Conservation (phyloP, 208 protist genomes). For the Vickermania ingenoplastis region DNA sequence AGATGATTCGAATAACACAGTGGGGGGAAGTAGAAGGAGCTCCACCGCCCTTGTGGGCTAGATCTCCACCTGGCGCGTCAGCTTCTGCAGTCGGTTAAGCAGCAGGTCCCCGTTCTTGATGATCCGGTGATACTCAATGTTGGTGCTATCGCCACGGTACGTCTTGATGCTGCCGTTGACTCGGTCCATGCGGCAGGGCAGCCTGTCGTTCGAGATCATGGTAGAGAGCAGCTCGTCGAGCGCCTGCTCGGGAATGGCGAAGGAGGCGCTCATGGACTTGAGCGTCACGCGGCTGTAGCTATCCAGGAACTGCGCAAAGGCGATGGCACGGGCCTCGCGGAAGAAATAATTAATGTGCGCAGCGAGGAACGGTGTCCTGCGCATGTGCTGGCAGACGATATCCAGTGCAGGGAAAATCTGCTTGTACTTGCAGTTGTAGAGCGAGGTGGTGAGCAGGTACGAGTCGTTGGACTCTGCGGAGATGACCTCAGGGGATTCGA, state of each 20-base stretch:
- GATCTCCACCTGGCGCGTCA: slow-evolving; percentile 95
- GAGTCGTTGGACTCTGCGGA: slow-evolving; percentile 86
- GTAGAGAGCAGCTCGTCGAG: slow-evolving; percentile 93
- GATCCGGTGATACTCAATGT: slow-evolving; percentile 94
- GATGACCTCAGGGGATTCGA: slow-evolving; percentile 89
- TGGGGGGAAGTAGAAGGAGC: no score
- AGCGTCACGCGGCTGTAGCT: slow-evolving; percentile 97
- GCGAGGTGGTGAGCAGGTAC: slow-evolving; percentile 80
- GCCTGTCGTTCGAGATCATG: slow-evolving; percentile 94
- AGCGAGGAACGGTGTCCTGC: slow-evolving; percentile 88
- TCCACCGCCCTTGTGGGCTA: no score
- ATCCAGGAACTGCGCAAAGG: slow-evolving; percentile 98
- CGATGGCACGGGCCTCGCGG: slow-evolving; percentile 94
- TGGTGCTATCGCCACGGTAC: slow-evolving; percentile 93
- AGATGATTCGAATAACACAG: no score
- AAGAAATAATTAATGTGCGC: slow-evolving; percentile 94
- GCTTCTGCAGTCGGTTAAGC: slow-evolving; percentile 98
- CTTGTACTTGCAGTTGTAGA: slow-evolving; percentile 95
- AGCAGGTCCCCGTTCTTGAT: slow-evolving; percentile 96
- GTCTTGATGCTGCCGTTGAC: slow-evolving; percentile 95
- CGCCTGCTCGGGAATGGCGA: slow-evolving; percentile 88
- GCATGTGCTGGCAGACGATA: slow-evolving; percentile 85
- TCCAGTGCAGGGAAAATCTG: slow-evolving; percentile 91
- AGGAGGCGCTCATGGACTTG: slow-evolving; percentile 92
- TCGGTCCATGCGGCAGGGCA: slow-evolving; percentile 97